These are phyloP conservation scores for Ceratobasidium sp. DNA, from an alignment of 1,284 basidiomycete species.

Conservation along the genomic window DNA sequence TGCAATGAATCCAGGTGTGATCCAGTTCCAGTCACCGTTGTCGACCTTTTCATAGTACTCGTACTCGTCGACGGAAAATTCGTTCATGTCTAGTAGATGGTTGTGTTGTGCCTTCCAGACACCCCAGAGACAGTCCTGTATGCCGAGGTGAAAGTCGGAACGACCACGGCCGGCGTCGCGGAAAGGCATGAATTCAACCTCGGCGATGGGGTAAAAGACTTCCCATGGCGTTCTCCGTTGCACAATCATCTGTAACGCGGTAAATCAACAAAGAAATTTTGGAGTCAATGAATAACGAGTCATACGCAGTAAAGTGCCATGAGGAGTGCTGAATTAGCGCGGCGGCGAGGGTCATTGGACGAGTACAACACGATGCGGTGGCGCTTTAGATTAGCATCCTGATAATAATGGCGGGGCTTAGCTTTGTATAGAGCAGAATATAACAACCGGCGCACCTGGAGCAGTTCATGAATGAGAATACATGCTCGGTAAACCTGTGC, in stretches of 20 bases:
- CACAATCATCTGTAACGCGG: conserved; percentile 80
- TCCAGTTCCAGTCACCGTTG: conserved; percentile 98
- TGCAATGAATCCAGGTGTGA: conserved; percentile 91
- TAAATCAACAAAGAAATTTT: not conserved
- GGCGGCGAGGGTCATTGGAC: conserved; percentile 80
- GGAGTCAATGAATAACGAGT: conserved; percentile 39
- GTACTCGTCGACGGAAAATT: conserved; percentile 89
- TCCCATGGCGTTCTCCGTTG: conserved; percentile 92
- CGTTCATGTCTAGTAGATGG: conserved; percentile 87
- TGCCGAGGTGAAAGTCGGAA: conserved; percentile 90
- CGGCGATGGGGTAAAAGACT: conserved; percentile 90
- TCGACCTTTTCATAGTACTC: conserved; percentile 94
- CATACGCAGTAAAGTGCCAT: conserved; percentile 89
- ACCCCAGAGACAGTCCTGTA: conserved; percentile 95
- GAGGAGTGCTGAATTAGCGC: conserved; percentile 92
- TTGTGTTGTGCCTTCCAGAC: conserved; percentile 93
- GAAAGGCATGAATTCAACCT: conserved; percentile 92
- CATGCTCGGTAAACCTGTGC: conserved; percentile 94
- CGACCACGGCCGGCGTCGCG: conserved; percentile 93
- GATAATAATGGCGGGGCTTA: conserved; percentile 46
- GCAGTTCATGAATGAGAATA: conserved; percentile 86
- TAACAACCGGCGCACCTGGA: conserved; percentile 64
- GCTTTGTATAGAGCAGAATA: not conserved
- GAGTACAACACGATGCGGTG: conserved; percentile 89
- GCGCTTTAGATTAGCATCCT: conserved; percentile 72